Evolutionary conservation across 2,329 filamentous ascomycete genomes (phyloP), one percentile per base, ranked within the genome.

Genomic region (Hypoxylon sp.): DNA sequence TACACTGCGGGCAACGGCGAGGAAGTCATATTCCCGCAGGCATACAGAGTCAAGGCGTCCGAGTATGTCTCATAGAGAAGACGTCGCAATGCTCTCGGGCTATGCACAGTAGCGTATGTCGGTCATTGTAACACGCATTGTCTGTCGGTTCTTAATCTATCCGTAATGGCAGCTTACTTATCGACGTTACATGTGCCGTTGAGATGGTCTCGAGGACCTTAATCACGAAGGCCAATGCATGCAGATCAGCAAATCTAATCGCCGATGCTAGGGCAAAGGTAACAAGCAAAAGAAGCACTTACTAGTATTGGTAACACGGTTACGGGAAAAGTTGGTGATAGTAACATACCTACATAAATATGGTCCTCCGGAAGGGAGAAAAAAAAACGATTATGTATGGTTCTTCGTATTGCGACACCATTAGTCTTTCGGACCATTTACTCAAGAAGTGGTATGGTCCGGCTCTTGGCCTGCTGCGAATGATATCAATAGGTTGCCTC

Each of bases 331-430:
- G 19, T 27, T 51, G 46, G 50, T 54, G 54, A 46, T 52, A 47
- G 62, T 50, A 51, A 61, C 51, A 48, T 58, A 52, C 50, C 3
- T 55, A 52, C 24, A 27, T 27, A 27, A 27, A 21, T 37, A 47
- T 35, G 17, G 27, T 53, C 10, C 13, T 54, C 50, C 29, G 50
- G 15, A 35, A 35, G 21, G 13, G 44, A 52, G 17, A 42, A 48
- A 48, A 48, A 48, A 44, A 59, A 6, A 46, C 8, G 35, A 53
- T 54, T 31, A 47, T 42, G 39, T 62, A 59, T 32, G 62, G 54
- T 62, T 51, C 61, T 63, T 65, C 65, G 61, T 53, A 65, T 65
- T 66, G 62, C 50, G 57, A 64, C 51, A 61, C 53, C 48, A 24
- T 29, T 51, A 57, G 57, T 55, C 27, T 61, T 53, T 66, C 68